Evolutionary conservation across 116 monocot genomes (phyloP), one percentile per base, ranked within the genome.

Genomic region (Posidonia oceanica): DNA sequence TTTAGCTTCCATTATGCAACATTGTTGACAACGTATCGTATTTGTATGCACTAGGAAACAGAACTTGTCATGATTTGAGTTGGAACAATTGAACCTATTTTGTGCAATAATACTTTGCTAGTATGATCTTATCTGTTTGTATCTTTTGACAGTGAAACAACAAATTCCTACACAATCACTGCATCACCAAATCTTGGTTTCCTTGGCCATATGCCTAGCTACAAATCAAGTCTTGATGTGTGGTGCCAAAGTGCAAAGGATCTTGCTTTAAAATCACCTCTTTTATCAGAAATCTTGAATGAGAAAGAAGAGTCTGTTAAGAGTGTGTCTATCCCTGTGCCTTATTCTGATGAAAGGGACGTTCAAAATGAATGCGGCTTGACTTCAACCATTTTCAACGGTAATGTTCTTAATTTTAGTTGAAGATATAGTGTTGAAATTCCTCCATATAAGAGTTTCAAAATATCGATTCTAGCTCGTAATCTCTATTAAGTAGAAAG

Each of bases 381-480:
- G n/a, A 91, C 81, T 15, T 86, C 88, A 69, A 91, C 96, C 57
- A 80, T 91, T 64, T 96, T 96, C 76, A 96, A 96, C 80, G 96
- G 96, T 91, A 88, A 67, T 51, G 8, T 23, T 36, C 4, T 39
- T 39, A 7, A 37, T 37, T 12, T 64, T 64, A 29, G 5, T 4
- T 10, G 2, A 63, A 63, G 0, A 37, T 13, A 22, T 7, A 12
- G 2, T 16, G 15, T 17, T 40, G 17, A 8, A 7, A 6, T 16
- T 39, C 39, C 15, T 59, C n/a, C 5, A 20, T 59, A 16, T 20
- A 59, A 20, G n/a, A 7, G 22, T 59, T 21, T 59, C 6, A 20
- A 59, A 59, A 21, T 21, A 20, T 59, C 15, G 0, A 8, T 59
- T 59, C 18, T 59, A 20, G 22, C 8, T 59, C 11, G 7, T 59